Evolutionary conservation across 2,329 filamentous ascomycete species (phyloP).

Genomic region (Botrytis galanthina): DNA sequence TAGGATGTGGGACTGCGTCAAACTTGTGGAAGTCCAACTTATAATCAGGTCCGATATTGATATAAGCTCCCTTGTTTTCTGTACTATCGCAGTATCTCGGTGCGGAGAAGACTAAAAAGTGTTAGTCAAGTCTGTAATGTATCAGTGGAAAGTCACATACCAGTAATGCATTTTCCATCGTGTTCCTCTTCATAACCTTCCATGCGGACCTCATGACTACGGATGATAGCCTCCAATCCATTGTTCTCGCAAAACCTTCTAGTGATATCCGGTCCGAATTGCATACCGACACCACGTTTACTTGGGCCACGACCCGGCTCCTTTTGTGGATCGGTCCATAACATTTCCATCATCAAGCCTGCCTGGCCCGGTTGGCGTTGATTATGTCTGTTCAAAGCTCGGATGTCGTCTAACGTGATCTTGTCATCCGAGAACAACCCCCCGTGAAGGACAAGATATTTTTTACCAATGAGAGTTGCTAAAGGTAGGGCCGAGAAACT

Average conservation of each 20-base stretch:
- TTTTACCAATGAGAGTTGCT: constrained; percentile 85
- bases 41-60: constrained; percentile 90
- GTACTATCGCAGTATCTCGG: constrained; percentile 97
- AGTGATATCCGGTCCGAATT: constrained; percentile 95
- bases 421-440: constrained; percentile 96
- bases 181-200: constrained; percentile 99
- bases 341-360: constrained; percentile 99
- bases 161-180: constrained; percentile 90
- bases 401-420: constrained; percentile 85
- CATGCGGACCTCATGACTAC: constrained; percentile 98
- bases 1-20: constrained; percentile 91
- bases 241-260: constrained; percentile 97
- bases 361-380: constrained; percentile 91
- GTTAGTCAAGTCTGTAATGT: not conserved
- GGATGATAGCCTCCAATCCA: constrained; percentile 88
- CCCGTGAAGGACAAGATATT: constrained; percentile 90
- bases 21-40: constrained; percentile 93
- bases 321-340: constrained; percentile 96
- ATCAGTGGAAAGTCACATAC: constrained; percentile 46
- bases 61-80: constrained; percentile 97
- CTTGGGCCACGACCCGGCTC: constrained; percentile 84
- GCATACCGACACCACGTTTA: constrained; percentile 93
- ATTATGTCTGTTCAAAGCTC: constrained; percentile 85
- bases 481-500: constrained; percentile 93
- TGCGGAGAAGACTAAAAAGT: constrained; percentile 77